Evolutionary conservation across 306 rosid species (phyloP), one percentile per base, ranked within the genome.

Genomic region (Cucurbita pepo): DNA sequence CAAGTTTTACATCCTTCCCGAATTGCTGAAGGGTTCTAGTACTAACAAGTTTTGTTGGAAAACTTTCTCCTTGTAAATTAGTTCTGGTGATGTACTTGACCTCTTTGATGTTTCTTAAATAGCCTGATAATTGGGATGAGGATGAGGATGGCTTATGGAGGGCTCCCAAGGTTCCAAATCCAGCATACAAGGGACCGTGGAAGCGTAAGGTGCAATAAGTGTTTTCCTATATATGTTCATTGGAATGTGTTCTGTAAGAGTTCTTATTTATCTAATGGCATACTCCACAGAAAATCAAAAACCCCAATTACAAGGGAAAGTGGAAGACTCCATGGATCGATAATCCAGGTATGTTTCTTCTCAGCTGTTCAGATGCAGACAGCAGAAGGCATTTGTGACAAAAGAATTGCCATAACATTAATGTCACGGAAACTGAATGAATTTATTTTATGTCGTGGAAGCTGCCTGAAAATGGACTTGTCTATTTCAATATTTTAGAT

Each of bases 141-240:
- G 98, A 94, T 12, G 97, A 89, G 52, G 88, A 87, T 69, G 97
- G 96, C 53, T 57, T 94, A 71, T 94, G 98, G 98, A 94, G 80
- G 83, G 75, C 92, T 44, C 86, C 96, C 36, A 94, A 87, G 83
- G 76, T 94, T 77, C 97, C 97, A 62, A 94, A 94, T 78, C 95
- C 98, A 38, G 95, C 96, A 72, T 90, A 90, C 80, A 94, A 78
- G 84, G 98, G 98, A 82, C 94, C 98, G 19, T 90, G 97, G 98
- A 90, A 85, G 75, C 91, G 85, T 60, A 94, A 89, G 97, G 99
- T 92, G 75, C 79, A 63, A 78, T 45, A 62, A 74, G 37, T 75
- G 56, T 0, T 69, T 69, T 48, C 6, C 36, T 47, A 45, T 47
- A 13, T 55, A 74, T 76, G 59, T 3, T 25, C 55, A 56, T 11